Conservation (phyloP, 352 stramenopile genomes). For the Phytophthora tubulina region DNA sequence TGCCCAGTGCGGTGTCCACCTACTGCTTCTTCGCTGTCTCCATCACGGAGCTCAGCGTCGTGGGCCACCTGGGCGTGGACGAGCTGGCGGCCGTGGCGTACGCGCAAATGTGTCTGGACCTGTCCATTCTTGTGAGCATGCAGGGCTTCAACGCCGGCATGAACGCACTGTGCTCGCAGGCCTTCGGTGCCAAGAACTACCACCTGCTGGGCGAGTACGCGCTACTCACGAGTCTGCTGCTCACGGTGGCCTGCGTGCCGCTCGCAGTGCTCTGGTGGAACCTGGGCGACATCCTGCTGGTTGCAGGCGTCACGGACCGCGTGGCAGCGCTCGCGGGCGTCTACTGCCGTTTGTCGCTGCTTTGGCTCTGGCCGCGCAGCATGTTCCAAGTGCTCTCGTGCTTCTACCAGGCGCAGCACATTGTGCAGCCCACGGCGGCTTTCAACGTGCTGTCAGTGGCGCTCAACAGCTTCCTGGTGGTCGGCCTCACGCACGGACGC, state of each 20-base stretch:
- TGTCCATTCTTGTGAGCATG: slow-evolving; percentile 83
- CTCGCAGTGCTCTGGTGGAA: slow-evolving; percentile 84
- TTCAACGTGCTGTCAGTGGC: slow-evolving; percentile 69
- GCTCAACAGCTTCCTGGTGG: slow-evolving; percentile 72
- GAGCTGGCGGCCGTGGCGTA: slow-evolving; percentile 84
- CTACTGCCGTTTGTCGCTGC: slow-evolving; percentile 75
- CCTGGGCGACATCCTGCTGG: slow-evolving; percentile 60
- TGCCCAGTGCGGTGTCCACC: slow-evolving; percentile 67
- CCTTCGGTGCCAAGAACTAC: slow-evolving; percentile 87
- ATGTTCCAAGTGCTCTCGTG: slow-evolving; percentile 82
- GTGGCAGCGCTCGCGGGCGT: slow-evolving; percentile 58
- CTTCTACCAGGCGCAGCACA: slow-evolving; percentile 88
- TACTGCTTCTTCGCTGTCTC: slow-evolving; percentile 87
- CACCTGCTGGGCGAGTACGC: slow-evolving; percentile 73
- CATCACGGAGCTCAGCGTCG: slow-evolving; percentile 83
- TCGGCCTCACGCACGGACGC: slow-evolving; percentile 70
- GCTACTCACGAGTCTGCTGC: slow-evolving; percentile 64
- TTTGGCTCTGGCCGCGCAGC: slow-evolving; percentile 82
- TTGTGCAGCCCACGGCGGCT: slow-evolving; percentile 72
- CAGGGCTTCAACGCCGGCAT: slow-evolving; percentile 84
- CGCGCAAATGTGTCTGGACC: slow-evolving; percentile 81
- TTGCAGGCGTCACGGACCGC: slow-evolving; percentile 50
- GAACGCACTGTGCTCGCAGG: slow-evolving; percentile 86
- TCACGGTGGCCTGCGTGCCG: slow-evolving; percentile 73
- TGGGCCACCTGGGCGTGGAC: slow-evolving; percentile 81